Base-by-base conservation (phyloP, 2,329 filamentous ascomycete species). In the Colletotrichum sp. region DNA sequence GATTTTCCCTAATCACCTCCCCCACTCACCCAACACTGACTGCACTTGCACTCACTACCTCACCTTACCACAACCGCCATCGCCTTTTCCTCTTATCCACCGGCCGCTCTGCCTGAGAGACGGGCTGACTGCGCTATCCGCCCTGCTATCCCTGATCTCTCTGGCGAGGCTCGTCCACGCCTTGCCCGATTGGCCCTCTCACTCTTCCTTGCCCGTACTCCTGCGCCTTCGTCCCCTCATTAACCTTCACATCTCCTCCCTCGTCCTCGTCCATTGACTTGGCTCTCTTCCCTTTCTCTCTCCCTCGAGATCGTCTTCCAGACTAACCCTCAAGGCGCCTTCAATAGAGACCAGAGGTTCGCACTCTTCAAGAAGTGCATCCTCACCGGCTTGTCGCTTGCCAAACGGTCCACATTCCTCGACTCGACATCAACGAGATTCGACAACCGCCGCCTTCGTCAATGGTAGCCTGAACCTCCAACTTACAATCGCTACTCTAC, bases 111-210 rank as follows among this genome's bases (percentile, higher is more conserved):
- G 64, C 57, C 55, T 63, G n/a, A 65, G 55, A 75, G 63, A 72
- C 72, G 60, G 68, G 69, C 36, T 72, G 24, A 30, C 63, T 73
- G 57, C 57, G 36, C 64, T 69, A 74, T 65, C 70, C 36, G 57
- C 30, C 21, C 16, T 68, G n/a, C 44, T 32, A 73, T 60, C 70
- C 74, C 70, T 74, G 39, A 64, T 65, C 64, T 65, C 55, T 65
- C 39, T 75, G 71, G 75, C 71, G 75, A 77, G 71, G 72, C 71
- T 75, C 66, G 55, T 77, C 71, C 66, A 55, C 75, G 71, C 75
- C 44, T 75, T 70, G 60, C 75, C 75, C 75, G 26, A 77, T 77
- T 71, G 60, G 75, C 39, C 32, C 68, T 39, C 28, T 36, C 55
- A 21, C 10, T 77, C 71, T 77, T 75, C 66, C 52, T 77, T 57